Evolutionary conservation across 1,284 basidiomycete genomes (phyloP).

Genomic region (Blastosporella zonata): DNA sequence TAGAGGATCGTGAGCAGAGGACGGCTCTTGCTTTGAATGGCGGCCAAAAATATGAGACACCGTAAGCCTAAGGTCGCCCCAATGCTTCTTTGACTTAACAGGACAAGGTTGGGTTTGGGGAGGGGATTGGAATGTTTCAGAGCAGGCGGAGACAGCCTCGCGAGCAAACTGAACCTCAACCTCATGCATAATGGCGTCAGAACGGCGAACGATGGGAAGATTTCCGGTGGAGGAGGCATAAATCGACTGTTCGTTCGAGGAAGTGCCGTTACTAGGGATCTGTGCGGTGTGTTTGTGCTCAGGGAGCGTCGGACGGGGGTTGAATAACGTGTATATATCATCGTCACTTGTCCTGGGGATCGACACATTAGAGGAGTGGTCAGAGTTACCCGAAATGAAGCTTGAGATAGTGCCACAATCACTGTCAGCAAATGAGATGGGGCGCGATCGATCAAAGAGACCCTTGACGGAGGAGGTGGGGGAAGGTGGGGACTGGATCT

Average conservation of each 20-base stretch:
- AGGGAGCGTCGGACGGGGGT: not conserved
- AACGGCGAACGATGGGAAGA: not conserved
- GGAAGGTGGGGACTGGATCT: not conserved
- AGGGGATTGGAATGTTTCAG: not conserved
- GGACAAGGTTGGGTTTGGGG: not conserved
- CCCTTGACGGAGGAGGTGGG: conserved; percentile 5
- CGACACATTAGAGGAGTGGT: not conserved
- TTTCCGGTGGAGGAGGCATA: not conserved
- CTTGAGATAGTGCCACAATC: not conserved
- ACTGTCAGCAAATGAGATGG: not conserved
- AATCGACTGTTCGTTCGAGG: not conserved
- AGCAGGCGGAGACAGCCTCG: not conserved
- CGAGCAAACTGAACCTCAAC: no score
- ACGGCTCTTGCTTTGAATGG: conserved; percentile 24
- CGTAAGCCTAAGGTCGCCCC: conserved; percentile 53
- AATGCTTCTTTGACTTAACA: conserved; percentile 15
- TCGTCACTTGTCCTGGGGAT: not conserved
- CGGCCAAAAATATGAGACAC: conserved; percentile 44
- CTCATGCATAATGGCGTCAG: not conserved
- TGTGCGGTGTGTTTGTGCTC: not conserved
- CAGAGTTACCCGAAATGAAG: not conserved
- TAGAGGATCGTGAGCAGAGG: conserved; percentile 63
- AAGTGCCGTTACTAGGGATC: not conserved
- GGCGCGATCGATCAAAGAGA: not conserved
- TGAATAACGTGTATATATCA: not conserved